Base-by-base conservation (phyloP, 2,329 filamentous ascomycete genomes). In the Stemphylium lycopersici region DNA sequence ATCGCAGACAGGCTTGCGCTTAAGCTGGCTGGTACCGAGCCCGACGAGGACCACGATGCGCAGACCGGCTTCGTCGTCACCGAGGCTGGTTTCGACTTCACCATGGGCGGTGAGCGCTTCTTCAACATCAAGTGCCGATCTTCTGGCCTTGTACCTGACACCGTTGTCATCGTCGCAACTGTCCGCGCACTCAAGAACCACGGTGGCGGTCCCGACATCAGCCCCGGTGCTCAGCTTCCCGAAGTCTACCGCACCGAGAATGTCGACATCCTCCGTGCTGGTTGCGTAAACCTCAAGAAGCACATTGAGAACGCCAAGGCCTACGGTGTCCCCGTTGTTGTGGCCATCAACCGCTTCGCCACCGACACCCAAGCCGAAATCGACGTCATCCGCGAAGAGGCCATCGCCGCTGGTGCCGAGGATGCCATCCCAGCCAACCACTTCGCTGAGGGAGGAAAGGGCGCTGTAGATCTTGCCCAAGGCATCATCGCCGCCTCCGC, bases 81-180 rank as follows among this genome's bases (percentile, higher is more conserved):
- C 1, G 95, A 99, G 77, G 93, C 95, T 48, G 95, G 95, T 8
- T 99, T 99, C 76, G 95, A 99, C 78, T 99, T 99, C 80, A 98
- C 95, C 69, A 99, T 99, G 95, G 95, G 95, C 62, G 95, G 95
- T 60, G 95, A 99, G 83, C 90, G 95, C 47, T 99, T 99, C 84
- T 98, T 99, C 87, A 98, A 99, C 82, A 98, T 99, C 83, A 99
- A 99, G 84, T 98, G 95, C 80, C 90, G 95, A 56, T 90, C 92
- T 8, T 97, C 93, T 5, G 93, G 93, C 20, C 87, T 99, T 40
- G 86, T 91, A 2, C 95, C 95, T 2, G 95, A 99, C 70, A 91
- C 92, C 1, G 93, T 96, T 6, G 91, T 99, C 39, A 88, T 99
- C 55, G 95, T 99, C 33, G 93, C 95, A 20, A 99, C 95, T 2